These are phyloP conservation scores for Blastobotrys raffinosifermentans DNA, from an alignment of 1,139 yeast species.

Conservation along the genomic window DNA sequence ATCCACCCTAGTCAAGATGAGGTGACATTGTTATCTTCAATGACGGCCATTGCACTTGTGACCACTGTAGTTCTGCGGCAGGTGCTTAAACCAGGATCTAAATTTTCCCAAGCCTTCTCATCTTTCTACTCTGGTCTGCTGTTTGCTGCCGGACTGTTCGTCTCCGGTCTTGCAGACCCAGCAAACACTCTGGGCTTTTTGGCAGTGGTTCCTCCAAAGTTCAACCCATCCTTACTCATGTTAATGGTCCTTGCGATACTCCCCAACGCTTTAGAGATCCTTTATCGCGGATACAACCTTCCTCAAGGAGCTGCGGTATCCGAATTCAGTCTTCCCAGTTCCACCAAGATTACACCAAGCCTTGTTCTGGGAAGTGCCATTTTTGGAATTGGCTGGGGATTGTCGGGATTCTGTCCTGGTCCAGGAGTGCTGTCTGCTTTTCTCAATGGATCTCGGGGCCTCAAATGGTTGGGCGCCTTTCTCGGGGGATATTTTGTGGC, in stretches of 20 bases:
- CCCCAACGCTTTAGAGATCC: conserved; percentile 35
- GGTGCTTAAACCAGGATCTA: conserved; percentile 2
- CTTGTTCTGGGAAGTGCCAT: conserved; percentile 37
- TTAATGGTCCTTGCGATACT: conserved; percentile 39
- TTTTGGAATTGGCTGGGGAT: conserved; percentile 46
- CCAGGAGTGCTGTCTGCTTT: conserved; percentile 35
- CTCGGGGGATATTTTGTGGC: not conserved
- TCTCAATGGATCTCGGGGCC: conserved; percentile 21
- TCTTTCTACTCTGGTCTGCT: conserved; percentile 36
- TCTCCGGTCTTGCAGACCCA: conserved; percentile 44
- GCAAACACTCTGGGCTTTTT: conserved; percentile 42
- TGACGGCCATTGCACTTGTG: conserved; percentile 11
- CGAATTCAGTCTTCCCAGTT: conserved; percentile 23
- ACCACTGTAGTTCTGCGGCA: conserved; percentile 6
- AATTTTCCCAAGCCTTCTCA: conserved; percentile 20
- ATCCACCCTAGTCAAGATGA: conserved; percentile 15
- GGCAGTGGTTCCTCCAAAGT: conserved; percentile 34
- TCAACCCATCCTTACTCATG: conserved; percentile 43
- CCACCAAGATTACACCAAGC: conserved; percentile 21
- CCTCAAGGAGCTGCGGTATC: conserved; percentile 16
- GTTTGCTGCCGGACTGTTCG: conserved; percentile 41
- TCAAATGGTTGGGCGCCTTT: conserved; percentile 17
- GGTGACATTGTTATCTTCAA: conserved; percentile 10
- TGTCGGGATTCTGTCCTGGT: conserved; percentile 44
- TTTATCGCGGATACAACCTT: conserved; percentile 14